A percentile compares a stretch with the other conserved stretches of the same genome.
Conservation (phyloP, 768 basidiomycete species). For the Melanogaster broomeanus region DNA sequence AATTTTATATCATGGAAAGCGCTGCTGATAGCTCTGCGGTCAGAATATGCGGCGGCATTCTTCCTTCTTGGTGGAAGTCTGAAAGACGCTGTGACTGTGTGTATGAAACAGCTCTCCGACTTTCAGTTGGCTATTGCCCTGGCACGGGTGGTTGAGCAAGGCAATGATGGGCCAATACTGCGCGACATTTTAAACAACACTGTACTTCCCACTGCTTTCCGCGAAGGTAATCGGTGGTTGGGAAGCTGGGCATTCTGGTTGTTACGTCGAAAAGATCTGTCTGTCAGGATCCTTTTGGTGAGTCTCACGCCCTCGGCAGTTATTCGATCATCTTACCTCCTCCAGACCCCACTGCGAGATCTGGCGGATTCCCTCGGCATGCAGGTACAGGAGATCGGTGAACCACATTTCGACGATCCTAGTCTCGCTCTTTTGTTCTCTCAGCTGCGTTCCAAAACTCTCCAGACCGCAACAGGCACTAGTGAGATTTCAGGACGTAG, state of each 20-base stretch:
- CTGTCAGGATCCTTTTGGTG: constrained; percentile 89
- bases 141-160: constrained; percentile 81
- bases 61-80: constrained; percentile 89
- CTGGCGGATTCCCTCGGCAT: constrained; percentile 61
- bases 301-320: constrained; percentile 26
- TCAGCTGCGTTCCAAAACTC: constrained; percentile 84
- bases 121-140: constrained; percentile 89
- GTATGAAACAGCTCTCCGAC: constrained; percentile 83
- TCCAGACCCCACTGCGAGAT: constrained; percentile 75
- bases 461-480: constrained; percentile 92
- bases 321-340: not conserved
- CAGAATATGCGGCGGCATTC: constrained; percentile 98
- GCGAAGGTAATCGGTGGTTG: constrained; percentile 88
- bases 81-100: constrained; percentile 91
- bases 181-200: constrained; percentile 67
- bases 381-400: constrained; percentile 65
- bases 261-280: constrained; percentile 81
- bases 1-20: not conserved
- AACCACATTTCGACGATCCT: constrained; percentile 92
- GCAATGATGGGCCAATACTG: constrained; percentile 79
- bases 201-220: constrained; percentile 84
- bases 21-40: constrained; percentile 3
- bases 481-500: constrained; percentile 85
- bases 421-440: constrained; percentile 89
- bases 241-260: constrained; percentile 98